A percentile compares a stretch with the other conserved stretches of the same genome.
Evolutionary conservation across 208 protist species (phyloP).

Genomic region (Wallacemonas sp.): DNA sequence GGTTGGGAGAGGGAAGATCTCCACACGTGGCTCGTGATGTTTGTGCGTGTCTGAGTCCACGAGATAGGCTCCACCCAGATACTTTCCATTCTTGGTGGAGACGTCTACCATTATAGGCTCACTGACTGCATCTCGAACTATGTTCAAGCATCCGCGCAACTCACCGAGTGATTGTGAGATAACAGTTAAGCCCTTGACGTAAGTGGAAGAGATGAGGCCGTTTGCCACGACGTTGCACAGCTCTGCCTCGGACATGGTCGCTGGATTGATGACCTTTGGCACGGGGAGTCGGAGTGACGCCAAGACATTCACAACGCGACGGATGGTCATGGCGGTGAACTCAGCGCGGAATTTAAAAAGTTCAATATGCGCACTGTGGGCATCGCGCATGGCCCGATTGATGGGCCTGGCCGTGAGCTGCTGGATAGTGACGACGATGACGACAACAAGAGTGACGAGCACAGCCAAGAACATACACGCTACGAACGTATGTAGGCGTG

Average conservation of each 20-base stretch:
- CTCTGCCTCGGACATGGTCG: slow-evolving; percentile 3
- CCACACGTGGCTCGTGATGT: not conserved
- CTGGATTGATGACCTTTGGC: not conserved
- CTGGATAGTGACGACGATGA: not conserved
- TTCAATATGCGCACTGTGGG: not conserved
- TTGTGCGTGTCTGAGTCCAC: not conserved
- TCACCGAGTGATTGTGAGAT: slow-evolving; percentile 1
- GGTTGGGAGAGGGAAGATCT: not conserved
- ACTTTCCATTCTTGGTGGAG: not conserved
- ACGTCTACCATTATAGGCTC: not conserved
- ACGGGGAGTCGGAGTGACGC: not conserved
- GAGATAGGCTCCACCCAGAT: slow-evolving; percentile 2
- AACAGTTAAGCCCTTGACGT: not conserved
- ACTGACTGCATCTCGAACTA: not conserved
- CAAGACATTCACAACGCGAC: not conserved
- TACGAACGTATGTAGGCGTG: not conserved
- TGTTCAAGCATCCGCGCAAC: not conserved
- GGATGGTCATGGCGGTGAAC: not conserved
- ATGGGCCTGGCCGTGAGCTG: not conserved
- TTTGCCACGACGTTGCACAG: slow-evolving; percentile 9
- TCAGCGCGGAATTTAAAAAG: not conserved
- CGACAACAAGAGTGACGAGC: no score
- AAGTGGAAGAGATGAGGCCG: not conserved
- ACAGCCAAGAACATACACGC: not conserved
- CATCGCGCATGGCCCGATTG: not conserved